phyloP scores from a whole-genome alignment of 164 flowering plant genomes.

The Nymphaea thermarum region DNA sequence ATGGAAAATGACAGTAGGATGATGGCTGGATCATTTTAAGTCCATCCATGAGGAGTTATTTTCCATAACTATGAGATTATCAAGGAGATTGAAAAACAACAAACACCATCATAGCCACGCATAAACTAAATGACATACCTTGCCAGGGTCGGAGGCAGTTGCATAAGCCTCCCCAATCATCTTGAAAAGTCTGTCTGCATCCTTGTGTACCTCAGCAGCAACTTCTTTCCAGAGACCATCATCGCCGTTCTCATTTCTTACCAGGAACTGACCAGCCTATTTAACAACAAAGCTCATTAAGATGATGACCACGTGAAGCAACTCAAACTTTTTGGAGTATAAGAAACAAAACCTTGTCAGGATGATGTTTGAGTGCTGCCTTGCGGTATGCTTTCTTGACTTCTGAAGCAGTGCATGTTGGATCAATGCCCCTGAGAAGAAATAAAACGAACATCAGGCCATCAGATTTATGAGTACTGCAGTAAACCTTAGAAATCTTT shows the following conservation, averaged over 20 bases:
- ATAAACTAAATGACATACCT: conserved; percentile 31
- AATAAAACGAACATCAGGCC: background rate
- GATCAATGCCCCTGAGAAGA: conserved; percentile 63
- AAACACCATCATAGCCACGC: background rate
- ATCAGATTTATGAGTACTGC: no score
- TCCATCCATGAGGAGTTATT: background rate
- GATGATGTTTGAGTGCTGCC: conserved; percentile 91
- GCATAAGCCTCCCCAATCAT: conserved; percentile 97
- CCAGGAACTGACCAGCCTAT: conserved; percentile 84
- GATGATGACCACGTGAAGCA: no score
- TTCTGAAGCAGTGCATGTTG: conserved; percentile 31
- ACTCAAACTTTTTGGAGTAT: background rate
- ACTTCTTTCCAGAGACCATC: conserved; percentile 78
- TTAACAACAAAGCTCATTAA: conserved; percentile 1
- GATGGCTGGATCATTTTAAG: background rate
- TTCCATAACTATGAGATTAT: background rate
- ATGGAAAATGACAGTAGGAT: background rate
- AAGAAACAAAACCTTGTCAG: conserved; percentile 64
- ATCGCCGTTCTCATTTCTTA: conserved; percentile 66
- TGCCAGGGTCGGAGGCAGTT: conserved; percentile 66
- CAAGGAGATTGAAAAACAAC: background rate
- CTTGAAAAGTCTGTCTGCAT: conserved; percentile 91
- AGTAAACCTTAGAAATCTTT: no score
- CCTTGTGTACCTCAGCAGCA: conserved; percentile 54
- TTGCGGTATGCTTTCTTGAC: conserved; percentile 67